These are phyloP conservation scores for Crithidia mellificae DNA, from an alignment of 208 protist genomes.

Conservation along the genomic window DNA sequence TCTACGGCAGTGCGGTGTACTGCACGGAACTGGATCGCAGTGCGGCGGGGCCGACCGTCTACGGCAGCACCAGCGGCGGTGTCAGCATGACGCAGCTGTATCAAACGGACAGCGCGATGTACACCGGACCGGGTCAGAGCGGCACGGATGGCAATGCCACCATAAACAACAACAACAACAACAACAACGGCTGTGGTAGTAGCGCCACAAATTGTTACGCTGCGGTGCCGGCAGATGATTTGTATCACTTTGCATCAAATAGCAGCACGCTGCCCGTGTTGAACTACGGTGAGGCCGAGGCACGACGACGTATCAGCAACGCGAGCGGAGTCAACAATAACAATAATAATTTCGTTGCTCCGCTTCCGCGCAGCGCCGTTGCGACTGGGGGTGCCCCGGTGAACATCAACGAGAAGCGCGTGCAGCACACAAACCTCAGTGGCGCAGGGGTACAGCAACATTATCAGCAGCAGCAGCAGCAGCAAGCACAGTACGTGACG, in stretches of 20 bases:
- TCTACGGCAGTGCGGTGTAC: slow-evolving; percentile 3
- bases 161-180: not conserved
- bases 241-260: not conserved
- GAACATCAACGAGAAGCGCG: not conserved
- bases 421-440: too few relatives aligned
- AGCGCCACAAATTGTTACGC: not conserved
- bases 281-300: not conserved
- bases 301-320: not conserved
- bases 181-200: not conserved
- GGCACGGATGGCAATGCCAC: not conserved
- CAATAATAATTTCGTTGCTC: not conserved
- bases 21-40: not conserved
- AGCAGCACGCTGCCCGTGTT: not conserved
- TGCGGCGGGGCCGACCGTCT: not conserved
- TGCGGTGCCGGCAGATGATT: not conserved
- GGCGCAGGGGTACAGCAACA: too few relatives aligned
- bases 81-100: slow-evolving; percentile 1
- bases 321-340: not conserved
- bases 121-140: not conserved
- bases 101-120: slow-evolving; percentile 4
- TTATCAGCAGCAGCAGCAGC: not conserved
- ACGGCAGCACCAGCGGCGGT: not conserved
- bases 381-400: not conserved
- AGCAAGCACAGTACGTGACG: not conserved
- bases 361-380: slow-evolving; percentile 11